Evolutionary conservation across 768 basidiomycete genomes (phyloP).

Genomic region (Leccinellum rugosiceps): DNA sequence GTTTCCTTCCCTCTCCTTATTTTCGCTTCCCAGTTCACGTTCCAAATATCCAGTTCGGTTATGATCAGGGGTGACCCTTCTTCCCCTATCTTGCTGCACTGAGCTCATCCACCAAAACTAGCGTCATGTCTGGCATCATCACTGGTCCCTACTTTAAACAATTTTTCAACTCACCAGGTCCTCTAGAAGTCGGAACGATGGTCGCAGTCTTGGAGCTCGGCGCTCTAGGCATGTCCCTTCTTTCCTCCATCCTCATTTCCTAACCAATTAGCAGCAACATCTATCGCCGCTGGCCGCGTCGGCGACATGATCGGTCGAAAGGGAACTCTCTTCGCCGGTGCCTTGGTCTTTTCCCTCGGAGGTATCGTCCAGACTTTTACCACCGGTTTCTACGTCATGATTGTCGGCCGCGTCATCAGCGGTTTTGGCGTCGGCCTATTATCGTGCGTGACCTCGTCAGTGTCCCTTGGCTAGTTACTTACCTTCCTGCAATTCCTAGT

Average conservation of each 20-base stretch:
- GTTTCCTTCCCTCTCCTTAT: conserved; percentile 25
- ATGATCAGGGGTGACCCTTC: conserved; percentile 72
- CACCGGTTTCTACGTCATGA: conserved; percentile 74
- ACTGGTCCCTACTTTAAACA: conserved; percentile 79
- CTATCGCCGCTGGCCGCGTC: conserved; percentile 81
- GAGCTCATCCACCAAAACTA: conserved; percentile 26
- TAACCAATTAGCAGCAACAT: conserved; percentile 58
- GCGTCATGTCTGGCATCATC: conserved; percentile 91
- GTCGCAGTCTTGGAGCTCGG: conserved; percentile 94
- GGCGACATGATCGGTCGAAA: conserved; percentile 85
- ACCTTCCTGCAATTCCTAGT: conserved; percentile 35
- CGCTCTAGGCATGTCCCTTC: conserved; percentile 64
- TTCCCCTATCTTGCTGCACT: conserved; percentile 3
- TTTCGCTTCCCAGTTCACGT: conserved; percentile 1
- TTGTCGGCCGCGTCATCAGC: conserved; percentile 76
- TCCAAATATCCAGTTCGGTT: conserved; percentile 57
- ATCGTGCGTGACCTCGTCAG: conserved; percentile 50
- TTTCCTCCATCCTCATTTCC: not conserved
- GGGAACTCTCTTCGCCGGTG: conserved; percentile 81
- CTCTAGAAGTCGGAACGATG: conserved; percentile 85
- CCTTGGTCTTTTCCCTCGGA: conserved; percentile 80
- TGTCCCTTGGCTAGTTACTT: not conserved
- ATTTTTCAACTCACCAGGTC: conserved; percentile 76
- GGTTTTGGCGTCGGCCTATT: conserved; percentile 90
- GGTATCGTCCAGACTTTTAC: conserved; percentile 86